These are phyloP conservation scores for Yamadazyma dendronema DNA, from an alignment of 1,139 yeast species.

Conservation along the genomic window DNA sequence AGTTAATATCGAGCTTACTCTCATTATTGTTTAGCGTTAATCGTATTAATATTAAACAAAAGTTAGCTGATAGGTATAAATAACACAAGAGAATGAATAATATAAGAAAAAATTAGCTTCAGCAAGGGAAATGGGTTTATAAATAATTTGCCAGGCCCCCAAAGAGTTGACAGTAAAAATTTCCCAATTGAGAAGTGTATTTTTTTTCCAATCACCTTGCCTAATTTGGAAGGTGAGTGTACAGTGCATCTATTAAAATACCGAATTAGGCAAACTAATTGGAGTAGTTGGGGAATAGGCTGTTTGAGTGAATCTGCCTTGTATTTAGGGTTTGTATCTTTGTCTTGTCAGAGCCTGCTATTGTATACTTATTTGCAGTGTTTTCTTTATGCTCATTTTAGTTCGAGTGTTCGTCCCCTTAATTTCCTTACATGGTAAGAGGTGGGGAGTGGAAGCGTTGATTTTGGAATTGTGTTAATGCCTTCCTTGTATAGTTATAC, in stretches of 20 bases:
- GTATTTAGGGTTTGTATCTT: not conserved
- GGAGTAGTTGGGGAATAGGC: conserved; percentile 1
- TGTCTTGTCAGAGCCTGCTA: not conserved
- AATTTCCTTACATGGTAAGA: not conserved
- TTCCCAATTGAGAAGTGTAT: conserved; percentile 9
- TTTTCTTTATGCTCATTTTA: no score
- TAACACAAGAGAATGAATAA: not conserved
- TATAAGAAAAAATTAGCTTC: not conserved
- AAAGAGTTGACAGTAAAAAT: conserved; percentile 2
- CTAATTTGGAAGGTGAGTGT: conserved; percentile 6
- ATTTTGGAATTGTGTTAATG: no score
- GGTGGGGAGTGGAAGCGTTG: no score
- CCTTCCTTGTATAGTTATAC: not conserved
- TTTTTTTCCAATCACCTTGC: conserved; percentile 9
- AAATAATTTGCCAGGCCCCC: not conserved
- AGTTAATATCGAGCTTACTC: conserved; percentile 13
- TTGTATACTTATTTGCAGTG: no score
- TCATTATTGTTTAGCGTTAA: conserved; percentile 9
- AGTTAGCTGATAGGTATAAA: not conserved
- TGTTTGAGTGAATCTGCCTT: conserved; percentile 2
- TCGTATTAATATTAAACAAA: not conserved
- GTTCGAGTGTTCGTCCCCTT: not conserved
- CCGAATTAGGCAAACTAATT: conserved; percentile 4
- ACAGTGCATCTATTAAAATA: conserved; percentile 2
- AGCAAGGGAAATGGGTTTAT: not conserved